Conservation (phyloP, 768 basidiomycete species). For the Lactarius akahatsu region DNA sequence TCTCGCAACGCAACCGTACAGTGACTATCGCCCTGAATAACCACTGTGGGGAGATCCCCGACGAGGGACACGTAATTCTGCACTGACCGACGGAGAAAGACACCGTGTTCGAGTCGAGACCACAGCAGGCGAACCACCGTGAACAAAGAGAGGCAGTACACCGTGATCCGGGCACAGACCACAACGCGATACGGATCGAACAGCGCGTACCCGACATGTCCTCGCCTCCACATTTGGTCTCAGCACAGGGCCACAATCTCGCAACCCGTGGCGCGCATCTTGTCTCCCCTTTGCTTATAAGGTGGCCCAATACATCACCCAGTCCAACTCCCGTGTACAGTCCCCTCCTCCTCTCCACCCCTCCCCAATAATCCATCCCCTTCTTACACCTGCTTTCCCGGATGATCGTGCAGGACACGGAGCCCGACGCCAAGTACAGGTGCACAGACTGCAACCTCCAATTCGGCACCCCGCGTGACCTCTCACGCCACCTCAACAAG, state of each 20-base stretch:
- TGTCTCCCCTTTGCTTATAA: constrained; percentile 27
- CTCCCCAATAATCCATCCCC: not conserved
- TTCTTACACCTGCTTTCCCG: not conserved
- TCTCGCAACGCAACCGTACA: not conserved
- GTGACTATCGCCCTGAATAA: constrained; percentile 1
- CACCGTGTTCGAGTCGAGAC: constrained; percentile 20
- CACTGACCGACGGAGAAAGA: constrained; percentile 11
- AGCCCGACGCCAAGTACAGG: constrained; percentile 22
- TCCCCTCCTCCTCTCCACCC: not conserved
- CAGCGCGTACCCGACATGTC: constrained; percentile 7
- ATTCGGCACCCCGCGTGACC: constrained; percentile 26
- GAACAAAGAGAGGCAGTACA: constrained; percentile 26
- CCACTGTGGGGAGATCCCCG: not conserved
- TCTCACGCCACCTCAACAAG: constrained; percentile 25
- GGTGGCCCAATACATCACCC: constrained; percentile 9
- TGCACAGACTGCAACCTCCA: constrained; percentile 26
- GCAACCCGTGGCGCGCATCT: constrained; percentile 24
- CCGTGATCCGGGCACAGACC: constrained; percentile 23
- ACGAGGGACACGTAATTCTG: constrained; percentile 8
- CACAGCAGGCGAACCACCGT: constrained; percentile 2
- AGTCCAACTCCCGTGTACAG: constrained; percentile 6
- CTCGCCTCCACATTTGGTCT: not conserved
- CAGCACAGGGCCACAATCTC: constrained; percentile 24
- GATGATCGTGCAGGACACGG: constrained; percentile 21
- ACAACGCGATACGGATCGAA: constrained; percentile 28